phyloP scores from a whole-genome alignment of 495 filamentous ascomycete species.

The Trypethelium eluteriae region DNA sequence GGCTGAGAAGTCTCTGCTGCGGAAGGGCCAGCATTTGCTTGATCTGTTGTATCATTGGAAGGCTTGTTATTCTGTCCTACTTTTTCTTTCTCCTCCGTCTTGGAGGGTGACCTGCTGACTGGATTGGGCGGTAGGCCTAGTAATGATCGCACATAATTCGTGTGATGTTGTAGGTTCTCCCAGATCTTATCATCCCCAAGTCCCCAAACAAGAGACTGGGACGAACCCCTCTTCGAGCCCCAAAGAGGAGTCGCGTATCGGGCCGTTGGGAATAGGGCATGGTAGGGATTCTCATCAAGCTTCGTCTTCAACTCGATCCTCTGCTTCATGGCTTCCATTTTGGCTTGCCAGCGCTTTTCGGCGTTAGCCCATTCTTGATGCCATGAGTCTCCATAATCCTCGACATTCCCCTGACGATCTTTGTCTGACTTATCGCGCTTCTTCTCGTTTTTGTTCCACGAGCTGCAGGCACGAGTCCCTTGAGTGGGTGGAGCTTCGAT shows the following conservation, averaged over 20 bases:
- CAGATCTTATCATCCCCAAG: background rate
- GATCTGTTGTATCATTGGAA: background rate
- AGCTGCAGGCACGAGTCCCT: background rate
- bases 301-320: background rate
- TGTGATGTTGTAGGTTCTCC: constrained; percentile 1
- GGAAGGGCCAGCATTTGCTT: too few species aligned
- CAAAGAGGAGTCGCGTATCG: background rate
- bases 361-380: background rate
- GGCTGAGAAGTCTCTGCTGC: background rate
- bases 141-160: background rate
- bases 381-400: background rate
- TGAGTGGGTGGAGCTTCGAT: background rate
- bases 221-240: background rate
- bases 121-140: background rate
- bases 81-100: background rate
- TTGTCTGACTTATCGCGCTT: background rate
- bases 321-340: constrained; percentile 3
- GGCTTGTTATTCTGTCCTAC: background rate
- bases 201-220: background rate
- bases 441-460: constrained; percentile 1
- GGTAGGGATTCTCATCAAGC: background rate
- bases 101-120: background rate
- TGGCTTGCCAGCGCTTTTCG: background rate
- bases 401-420: background rate
- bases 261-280: background rate